These are phyloP conservation scores for Cercospora sp. DNA, from an alignment of 2,329 filamentous ascomycete genomes.

Conservation along the genomic window DNA sequence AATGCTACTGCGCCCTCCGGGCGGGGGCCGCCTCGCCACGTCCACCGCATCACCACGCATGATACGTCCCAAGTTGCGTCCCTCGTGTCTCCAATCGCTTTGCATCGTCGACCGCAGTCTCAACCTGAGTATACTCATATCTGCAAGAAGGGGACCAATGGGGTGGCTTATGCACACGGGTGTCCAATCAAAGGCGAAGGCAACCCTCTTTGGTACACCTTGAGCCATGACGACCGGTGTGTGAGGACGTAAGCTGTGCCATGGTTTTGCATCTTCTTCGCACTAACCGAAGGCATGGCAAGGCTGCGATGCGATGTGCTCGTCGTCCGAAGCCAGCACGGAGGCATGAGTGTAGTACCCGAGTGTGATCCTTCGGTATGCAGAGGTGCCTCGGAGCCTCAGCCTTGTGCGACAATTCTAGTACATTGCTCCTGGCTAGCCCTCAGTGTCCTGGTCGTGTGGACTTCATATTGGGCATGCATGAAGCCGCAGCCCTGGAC, in stretches of 20 bases:
- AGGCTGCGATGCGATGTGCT: not conserved
- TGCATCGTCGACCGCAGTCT: not conserved
- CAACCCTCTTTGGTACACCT: not conserved
- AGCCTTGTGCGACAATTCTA: not conserved
- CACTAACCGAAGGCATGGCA: not conserved
- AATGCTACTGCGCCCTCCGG: slow-evolving; percentile 1
- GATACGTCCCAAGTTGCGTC: not conserved
- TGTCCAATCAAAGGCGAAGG: not conserved
- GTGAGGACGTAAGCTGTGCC: not conserved
- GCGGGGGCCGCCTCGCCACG: not conserved
- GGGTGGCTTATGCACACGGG: not conserved
- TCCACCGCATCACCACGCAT: not conserved
- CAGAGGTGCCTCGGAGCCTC: not conserved
- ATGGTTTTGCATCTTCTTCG: not conserved
- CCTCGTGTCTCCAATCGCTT: not conserved
- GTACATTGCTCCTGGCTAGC: not conserved
- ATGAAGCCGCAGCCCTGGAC: not conserved
- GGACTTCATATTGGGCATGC: not conserved
- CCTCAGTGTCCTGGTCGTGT: not conserved
- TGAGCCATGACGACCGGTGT: not conserved
- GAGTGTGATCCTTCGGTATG: not conserved
- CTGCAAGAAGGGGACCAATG: not conserved
- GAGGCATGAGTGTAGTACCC: not conserved
- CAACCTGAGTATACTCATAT: not conserved
- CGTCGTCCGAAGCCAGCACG: not conserved